These are phyloP conservation scores for Penicillium nordicum DNA, from an alignment of 2,329 filamentous ascomycete species.

Conservation along the genomic window DNA sequence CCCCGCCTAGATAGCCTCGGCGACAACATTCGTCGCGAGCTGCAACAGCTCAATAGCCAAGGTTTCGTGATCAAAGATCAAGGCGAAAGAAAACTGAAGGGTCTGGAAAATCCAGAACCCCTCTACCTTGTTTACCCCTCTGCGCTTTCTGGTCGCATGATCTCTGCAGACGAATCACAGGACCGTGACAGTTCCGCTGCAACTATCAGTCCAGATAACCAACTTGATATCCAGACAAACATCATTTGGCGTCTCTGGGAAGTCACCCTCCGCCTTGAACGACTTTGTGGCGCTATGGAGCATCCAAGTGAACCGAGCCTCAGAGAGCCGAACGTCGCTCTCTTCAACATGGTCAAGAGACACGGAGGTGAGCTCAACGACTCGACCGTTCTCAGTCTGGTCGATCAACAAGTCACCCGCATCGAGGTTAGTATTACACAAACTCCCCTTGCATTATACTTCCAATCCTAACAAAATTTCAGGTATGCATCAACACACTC, in stretches of 20 bases:
- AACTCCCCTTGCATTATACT: neutral
- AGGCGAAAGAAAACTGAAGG: constrained; percentile 92
- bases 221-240: constrained; percentile 77
- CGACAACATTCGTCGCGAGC: constrained; percentile 78
- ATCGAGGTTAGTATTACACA: constrained; percentile 72
- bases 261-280: constrained; percentile 83
- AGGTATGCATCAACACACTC: constrained; percentile 80
- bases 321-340: constrained; percentile 75
- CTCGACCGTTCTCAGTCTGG: constrained; percentile 78
- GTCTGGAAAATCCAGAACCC: constrained; percentile 92
- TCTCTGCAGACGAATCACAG: constrained; percentile 48
- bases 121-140: constrained; percentile 96
- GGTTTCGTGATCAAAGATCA: constrained; percentile 97
- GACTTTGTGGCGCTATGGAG: constrained; percentile 88
- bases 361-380: constrained; percentile 84
- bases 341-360: constrained; percentile 70
- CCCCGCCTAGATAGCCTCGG: constrained; percentile 67
- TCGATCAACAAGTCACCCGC: constrained; percentile 91
- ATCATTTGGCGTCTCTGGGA: constrained; percentile 88
- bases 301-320: constrained; percentile 60
- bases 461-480: constrained; percentile 20
- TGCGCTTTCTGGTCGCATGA: constrained; percentile 68
- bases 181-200: constrained; percentile 45
- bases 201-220: constrained; percentile 60
- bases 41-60: constrained; percentile 80